A percentile compares a stretch with the other conserved stretches of the same genome.
These are phyloP conservation scores for Ceriops zippeliana DNA, from an alignment of 345 rosid species.

Conservation along the genomic window DNA sequence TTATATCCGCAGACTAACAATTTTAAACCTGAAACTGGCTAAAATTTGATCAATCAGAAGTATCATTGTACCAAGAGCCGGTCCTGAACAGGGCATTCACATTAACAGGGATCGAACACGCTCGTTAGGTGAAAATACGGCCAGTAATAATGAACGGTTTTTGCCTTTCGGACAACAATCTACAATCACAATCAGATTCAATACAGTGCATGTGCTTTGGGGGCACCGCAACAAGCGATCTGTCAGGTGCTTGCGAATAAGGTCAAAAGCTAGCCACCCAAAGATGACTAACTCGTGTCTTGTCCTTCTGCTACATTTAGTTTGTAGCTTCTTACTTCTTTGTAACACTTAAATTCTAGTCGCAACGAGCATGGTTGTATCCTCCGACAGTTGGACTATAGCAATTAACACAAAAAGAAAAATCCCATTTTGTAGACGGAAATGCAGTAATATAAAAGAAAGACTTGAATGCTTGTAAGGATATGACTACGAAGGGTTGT, in stretches of 20 bases:
- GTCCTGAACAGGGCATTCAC: no score
- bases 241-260: neutral
- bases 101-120: neutral
- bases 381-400: neutral
- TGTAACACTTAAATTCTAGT: neutral
- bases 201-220: neutral
- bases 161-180: neutral
- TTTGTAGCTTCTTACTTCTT: neutral
- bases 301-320: neutral
- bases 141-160: constrained; percentile 1
- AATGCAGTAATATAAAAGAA: neutral
- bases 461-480: neutral
- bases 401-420: neutral
- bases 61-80: no score
- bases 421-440: neutral
- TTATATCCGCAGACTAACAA: no score
- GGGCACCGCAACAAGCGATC: neutral
- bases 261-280: neutral
- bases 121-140: neutral
- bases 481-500: neutral
- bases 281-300: neutral
- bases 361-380: neutral
- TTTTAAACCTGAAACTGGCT: no score
- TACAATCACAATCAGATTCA: neutral
- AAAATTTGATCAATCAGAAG: no score